Conservation (phyloP, 2,329 filamentous ascomycete species). For the Chaetomiaceae sp. region DNA sequence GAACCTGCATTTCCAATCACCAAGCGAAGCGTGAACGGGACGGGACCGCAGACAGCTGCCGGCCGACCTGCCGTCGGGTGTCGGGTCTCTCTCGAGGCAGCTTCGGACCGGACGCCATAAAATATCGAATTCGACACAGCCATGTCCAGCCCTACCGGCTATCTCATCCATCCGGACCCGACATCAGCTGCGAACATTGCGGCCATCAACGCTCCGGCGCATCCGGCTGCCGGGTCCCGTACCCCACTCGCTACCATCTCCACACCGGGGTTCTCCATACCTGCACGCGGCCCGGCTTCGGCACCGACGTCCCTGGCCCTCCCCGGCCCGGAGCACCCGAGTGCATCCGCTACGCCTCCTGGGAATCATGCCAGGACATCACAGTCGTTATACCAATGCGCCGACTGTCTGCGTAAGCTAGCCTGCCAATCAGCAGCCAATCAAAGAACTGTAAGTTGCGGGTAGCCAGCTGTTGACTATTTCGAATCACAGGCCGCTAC, state of each 20-base stretch:
- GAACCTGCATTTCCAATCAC: too few species aligned
- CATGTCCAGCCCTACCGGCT: constrained; percentile 24
- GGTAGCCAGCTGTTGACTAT: neutral
- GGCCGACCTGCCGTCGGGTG: neutral
- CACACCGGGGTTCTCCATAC: neutral
- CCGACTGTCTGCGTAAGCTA: constrained; percentile 42
- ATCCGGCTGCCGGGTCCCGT: constrained; percentile 7
- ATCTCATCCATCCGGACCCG: constrained; percentile 23
- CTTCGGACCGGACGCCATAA: neutral
- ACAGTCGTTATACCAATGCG: constrained; percentile 41
- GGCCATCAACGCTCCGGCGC: neutral
- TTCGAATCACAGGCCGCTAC: constrained; percentile 36
- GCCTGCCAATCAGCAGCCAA: too few species aligned
- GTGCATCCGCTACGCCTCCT: constrained; percentile 10
- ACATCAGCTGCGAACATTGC: neutral
- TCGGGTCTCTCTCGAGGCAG: neutral
- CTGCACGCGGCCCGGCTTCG: constrained; percentile 1
- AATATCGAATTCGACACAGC: neutral
- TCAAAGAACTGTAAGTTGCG: too few species aligned
- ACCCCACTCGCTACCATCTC: too few species aligned
- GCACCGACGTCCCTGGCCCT: constrained; percentile 8
- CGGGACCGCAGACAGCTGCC: too few species aligned
- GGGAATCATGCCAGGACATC: constrained; percentile 27
- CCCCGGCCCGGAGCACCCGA: constrained; percentile 12
- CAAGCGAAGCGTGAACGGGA: too few species aligned